These are phyloP conservation scores for Aspergillus thermomutatus DNA, from an alignment of 2,329 filamentous ascomycete species.

Conservation along the genomic window DNA sequence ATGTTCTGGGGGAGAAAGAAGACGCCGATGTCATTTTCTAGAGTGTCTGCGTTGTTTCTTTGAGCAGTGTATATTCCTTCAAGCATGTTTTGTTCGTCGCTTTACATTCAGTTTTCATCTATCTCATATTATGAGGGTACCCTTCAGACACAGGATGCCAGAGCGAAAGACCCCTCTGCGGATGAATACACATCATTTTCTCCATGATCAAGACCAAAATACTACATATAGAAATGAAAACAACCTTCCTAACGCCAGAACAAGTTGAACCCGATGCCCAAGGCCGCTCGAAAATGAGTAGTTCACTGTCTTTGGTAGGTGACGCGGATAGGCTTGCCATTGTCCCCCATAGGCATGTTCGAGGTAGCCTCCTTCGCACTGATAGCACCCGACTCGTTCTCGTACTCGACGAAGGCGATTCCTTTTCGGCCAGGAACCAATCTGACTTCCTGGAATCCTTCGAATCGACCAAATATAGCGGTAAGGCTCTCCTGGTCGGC, in stretches of 20 bases:
- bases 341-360: constrained; percentile 73
- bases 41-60: constrained; percentile 17
- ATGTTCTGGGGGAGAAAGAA: constrained; percentile 71
- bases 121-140: not conserved
- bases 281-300: constrained; percentile 10
- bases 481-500: constrained; percentile 78
- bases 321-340: constrained; percentile 79
- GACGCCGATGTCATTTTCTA: constrained; percentile 86
- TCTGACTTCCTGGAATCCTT: constrained; percentile 90
- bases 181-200: not conserved
- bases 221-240: constrained; percentile 5
- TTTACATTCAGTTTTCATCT: constrained; percentile 7
- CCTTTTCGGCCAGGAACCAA: constrained; percentile 80
- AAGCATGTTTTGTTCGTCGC: constrained; percentile 15
- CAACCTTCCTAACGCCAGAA: constrained; percentile 30
- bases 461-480: constrained; percentile 80
- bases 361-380: constrained; percentile 90
- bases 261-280: constrained; percentile 2
- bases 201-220: not conserved
- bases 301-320: constrained; percentile 87
- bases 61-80: constrained; percentile 19
- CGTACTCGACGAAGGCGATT: constrained; percentile 96
- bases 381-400: constrained; percentile 83
- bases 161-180: not conserved
- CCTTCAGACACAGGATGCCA: constrained; percentile 1